These are phyloP conservation scores for Megacollybia platyphylla DNA, from an alignment of 1,284 basidiomycete species.

Conservation along the genomic window DNA sequence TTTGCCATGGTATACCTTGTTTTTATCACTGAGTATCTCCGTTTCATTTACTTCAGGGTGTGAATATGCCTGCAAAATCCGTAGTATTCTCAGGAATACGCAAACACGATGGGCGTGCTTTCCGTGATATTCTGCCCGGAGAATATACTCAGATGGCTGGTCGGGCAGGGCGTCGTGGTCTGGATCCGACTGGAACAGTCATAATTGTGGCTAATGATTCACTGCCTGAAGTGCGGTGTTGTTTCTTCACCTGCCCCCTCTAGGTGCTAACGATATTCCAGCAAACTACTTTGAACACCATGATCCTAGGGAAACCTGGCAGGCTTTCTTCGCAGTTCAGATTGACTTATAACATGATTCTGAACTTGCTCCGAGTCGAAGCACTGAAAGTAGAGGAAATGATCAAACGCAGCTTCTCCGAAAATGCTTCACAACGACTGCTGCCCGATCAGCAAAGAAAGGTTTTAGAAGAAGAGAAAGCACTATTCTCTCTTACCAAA, in stretches of 20 bases:
- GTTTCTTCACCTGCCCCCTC: slow-evolving; percentile 4
- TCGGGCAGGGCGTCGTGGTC: slow-evolving; percentile 88
- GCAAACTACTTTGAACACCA: slow-evolving; percentile 68
- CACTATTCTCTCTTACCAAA: slow-evolving; percentile 52
- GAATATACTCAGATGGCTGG: slow-evolving; percentile 99
- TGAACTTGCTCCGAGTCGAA: slow-evolving; percentile 94
- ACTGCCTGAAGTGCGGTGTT: slow-evolving; percentile 61
- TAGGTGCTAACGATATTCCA: slow-evolving; percentile 16
- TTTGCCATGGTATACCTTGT: slow-evolving; percentile 81
- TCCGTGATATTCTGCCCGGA: slow-evolving; percentile 81
- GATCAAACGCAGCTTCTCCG: slow-evolving; percentile 99
- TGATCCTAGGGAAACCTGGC: slow-evolving; percentile 89
- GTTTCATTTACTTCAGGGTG: slow-evolving; percentile 47
- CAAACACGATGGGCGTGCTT: slow-evolving; percentile 92
- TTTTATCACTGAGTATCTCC: neutral
- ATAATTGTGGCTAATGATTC: slow-evolving; percentile 82
- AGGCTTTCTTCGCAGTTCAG: slow-evolving; percentile 97
- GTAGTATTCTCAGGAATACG: slow-evolving; percentile 94
- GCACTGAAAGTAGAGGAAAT: slow-evolving; percentile 97
- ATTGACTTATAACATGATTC: slow-evolving; percentile 98
- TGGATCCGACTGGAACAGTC: slow-evolving; percentile 94
- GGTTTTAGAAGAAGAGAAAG: slow-evolving; percentile 70
- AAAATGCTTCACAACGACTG: slow-evolving; percentile 89
- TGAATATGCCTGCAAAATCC: slow-evolving; percentile 98
- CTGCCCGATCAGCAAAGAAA: slow-evolving; percentile 89